Percentiles rank a stretch among this genome's conserved stretches.
Conservation (phyloP, 176 grass and related monocot genomes). For the Themeda triandra region DNA sequence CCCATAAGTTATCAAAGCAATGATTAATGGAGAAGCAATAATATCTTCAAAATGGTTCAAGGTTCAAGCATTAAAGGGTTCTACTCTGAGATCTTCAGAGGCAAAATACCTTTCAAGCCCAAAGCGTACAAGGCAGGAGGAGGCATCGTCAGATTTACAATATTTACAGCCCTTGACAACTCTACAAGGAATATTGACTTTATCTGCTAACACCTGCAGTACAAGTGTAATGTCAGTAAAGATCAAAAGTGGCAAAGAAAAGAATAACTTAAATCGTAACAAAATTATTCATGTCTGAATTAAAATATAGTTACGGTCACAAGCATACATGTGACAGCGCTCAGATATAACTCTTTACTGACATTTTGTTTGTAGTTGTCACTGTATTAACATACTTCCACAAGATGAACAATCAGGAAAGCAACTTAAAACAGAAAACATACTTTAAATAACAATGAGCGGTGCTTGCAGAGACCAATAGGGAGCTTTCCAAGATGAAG, state of each 20-base stretch:
- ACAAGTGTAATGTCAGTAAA: background rate
- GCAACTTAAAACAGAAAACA: background rate
- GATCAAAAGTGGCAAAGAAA: background rate
- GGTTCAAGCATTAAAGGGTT: background rate
- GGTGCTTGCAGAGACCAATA: slow-evolving; percentile 86
- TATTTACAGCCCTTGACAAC: slow-evolving; percentile 94
- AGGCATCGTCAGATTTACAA: slow-evolving; percentile 80
- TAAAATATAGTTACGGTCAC: background rate
- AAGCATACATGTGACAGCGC: background rate
- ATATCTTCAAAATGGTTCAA: background rate
- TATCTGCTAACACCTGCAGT: slow-evolving; percentile 77
- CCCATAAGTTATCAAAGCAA: background rate
- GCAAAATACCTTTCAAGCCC: slow-evolving; percentile 73
- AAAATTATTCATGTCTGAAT: background rate
- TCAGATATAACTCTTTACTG: background rate
- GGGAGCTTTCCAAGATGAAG: slow-evolving; percentile 74
- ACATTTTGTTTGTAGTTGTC: background rate
- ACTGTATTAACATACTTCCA: slow-evolving; percentile 6
- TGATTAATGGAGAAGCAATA: background rate
- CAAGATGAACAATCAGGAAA: slow-evolving; percentile 11
- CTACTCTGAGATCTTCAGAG: slow-evolving; percentile 4
- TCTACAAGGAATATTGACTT: slow-evolving; percentile 85
- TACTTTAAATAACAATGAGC: slow-evolving; percentile 95
- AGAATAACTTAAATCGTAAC: background rate
- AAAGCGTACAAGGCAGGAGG: slow-evolving; percentile 91